A percentile compares a stretch with the other conserved stretches of the same genome.
Evolutionary conservation across 140 eudicot species (phyloP).

Genomic region (Flaveria floridana): DNA sequence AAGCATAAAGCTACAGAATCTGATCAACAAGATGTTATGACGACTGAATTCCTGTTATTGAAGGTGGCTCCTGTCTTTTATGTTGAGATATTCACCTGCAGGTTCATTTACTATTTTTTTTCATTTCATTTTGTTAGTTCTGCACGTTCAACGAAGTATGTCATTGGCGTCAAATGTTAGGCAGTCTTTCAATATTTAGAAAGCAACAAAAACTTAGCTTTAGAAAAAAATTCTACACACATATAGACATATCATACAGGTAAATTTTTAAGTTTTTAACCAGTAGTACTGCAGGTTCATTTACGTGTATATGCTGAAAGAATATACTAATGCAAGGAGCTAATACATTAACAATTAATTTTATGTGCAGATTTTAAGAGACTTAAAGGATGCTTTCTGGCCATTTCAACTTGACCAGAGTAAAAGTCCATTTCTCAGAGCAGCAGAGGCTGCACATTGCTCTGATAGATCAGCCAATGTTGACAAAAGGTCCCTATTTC

Average conservation of each 20-base stretch:
- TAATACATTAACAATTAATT: constrained; percentile 7
- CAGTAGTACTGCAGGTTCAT: neutral
- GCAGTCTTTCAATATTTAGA: neutral
- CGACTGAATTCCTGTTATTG: constrained; percentile 63
- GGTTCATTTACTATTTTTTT: constrained; percentile 28
- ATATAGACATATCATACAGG: neutral
- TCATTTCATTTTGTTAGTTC: constrained; percentile 6
- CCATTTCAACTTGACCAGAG: constrained; percentile 73
- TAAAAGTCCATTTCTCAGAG: constrained; percentile 69
- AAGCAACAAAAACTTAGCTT: neutral
- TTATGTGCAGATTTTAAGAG: constrained; percentile 63
- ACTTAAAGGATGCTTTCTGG: constrained; percentile 84
- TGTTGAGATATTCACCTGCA: constrained; percentile 27
- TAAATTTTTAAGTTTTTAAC: constrained; percentile 3
- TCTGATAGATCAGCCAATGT: constrained; percentile 46
- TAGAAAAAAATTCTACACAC: neutral
- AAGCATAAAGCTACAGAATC: constrained; percentile 65
- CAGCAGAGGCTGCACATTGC: constrained; percentile 85
- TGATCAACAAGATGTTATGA: constrained; percentile 66
- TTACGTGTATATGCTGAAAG: constrained; percentile 2
- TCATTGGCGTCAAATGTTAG: neutral
- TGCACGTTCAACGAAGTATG: constrained; percentile 16
- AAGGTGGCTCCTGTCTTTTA: constrained; percentile 52
- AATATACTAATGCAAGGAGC: neutral
- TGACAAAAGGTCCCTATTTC: constrained; percentile 45